Percentiles rank a stretch among this genome's conserved stretches.
Evolutionary conservation across 106 monocot species (phyloP).

Genomic region (Dioscorea alata): DNA sequence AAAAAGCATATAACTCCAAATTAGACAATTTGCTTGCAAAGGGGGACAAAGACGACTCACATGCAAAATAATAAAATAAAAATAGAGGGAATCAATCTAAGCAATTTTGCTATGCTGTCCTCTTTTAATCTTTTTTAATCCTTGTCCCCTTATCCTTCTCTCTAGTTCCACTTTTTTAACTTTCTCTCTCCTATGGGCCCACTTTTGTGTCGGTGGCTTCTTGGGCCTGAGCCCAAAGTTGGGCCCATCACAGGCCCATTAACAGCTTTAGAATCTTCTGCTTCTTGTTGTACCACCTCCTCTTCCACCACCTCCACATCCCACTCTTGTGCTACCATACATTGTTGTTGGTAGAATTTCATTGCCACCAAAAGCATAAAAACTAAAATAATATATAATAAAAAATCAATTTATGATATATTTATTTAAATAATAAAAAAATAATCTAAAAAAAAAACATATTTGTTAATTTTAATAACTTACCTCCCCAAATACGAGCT

Average conservation of each 20-base stretch:
- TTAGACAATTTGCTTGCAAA: not conserved
- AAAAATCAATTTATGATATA: not conserved
- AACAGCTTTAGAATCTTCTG: constrained; percentile 16
- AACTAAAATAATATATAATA: constrained; percentile 13
- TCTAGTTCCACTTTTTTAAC: not conserved
- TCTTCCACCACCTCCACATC: constrained; percentile 13
- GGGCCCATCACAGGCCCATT: not conserved
- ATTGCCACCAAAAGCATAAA: constrained; percentile 54
- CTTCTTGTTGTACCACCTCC: constrained; percentile 1
- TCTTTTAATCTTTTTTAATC: not conserved
- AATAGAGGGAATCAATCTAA: not conserved
- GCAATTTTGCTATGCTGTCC: not conserved
- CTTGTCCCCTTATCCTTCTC: too few species aligned
- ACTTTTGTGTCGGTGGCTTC: not conserved
- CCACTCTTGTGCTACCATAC: constrained; percentile 7
- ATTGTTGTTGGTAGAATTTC: constrained; percentile 54
- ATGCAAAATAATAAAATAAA: not conserved
- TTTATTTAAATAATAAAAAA: not conserved
- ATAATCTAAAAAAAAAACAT: not conserved
- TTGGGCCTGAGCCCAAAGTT: not conserved
- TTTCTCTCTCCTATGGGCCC: constrained; percentile 1
- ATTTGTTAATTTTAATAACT: not conserved
- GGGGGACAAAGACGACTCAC: not conserved
- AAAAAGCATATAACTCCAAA: too few species aligned
- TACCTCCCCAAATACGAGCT: constrained; percentile 89